Evolutionary conservation across 2,329 filamentous ascomycete species (phyloP).

Genomic region (Verticillium isaacii): DNA sequence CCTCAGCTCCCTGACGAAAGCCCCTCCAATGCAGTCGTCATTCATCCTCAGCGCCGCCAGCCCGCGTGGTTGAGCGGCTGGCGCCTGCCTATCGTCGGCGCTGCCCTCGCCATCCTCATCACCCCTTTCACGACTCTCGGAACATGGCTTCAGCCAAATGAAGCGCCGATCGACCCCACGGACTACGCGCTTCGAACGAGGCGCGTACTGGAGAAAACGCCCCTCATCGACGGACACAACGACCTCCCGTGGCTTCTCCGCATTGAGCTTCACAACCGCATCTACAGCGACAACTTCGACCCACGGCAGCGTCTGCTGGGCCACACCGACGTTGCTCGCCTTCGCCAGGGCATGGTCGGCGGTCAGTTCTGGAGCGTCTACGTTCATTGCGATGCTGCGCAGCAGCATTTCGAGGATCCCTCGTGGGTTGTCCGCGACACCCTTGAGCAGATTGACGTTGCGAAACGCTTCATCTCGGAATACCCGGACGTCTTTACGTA

Average conservation of each 20-base stretch:
- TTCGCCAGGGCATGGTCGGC: constrained; percentile 22
- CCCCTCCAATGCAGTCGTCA: too few species aligned
- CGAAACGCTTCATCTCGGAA: constrained; percentile 21
- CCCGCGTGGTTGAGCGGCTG: too few species aligned
- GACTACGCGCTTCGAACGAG: constrained; percentile 11
- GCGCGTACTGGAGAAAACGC: constrained; percentile 10
- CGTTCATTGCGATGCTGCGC: constrained; percentile 17
- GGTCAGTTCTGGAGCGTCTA: constrained; percentile 26
- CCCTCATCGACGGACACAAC: constrained; percentile 25
- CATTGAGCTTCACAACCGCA: constrained; percentile 21
- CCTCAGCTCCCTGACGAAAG: too few species aligned
- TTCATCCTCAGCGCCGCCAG: too few species aligned
- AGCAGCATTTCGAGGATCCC: constrained; percentile 19
- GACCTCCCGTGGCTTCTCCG: constrained; percentile 24
- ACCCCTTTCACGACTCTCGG: too few species aligned
- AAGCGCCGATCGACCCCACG: constrained; percentile 8
- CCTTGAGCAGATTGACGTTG: constrained; percentile 29
- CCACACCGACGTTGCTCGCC: constrained; percentile 21
- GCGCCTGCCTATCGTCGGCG: too few species aligned
- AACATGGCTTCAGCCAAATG: background rate
- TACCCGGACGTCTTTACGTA: constrained; percentile 18
- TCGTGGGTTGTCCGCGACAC: constrained; percentile 15
- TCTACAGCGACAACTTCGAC: constrained; percentile 14
- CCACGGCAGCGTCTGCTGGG: constrained; percentile 14
- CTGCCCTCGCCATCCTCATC: too few species aligned